Evolutionary conservation across 1,284 basidiomycete species (phyloP).

Genomic region (Lignosus rhinocerotis): DNA sequence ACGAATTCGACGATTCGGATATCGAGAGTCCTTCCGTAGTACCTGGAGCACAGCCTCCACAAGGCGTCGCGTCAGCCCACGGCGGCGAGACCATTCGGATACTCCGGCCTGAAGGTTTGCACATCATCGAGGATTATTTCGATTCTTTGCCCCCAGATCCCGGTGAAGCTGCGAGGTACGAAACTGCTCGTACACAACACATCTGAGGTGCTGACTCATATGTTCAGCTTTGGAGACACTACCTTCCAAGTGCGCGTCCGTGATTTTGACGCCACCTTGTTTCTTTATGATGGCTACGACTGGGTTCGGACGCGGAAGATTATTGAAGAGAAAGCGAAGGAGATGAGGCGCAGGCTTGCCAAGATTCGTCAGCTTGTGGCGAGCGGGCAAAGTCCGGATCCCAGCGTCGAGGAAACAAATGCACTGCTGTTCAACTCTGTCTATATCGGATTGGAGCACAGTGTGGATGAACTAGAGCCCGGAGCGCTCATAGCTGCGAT

Average conservation of each 20-base stretch:
- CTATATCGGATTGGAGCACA: constrained; percentile 81
- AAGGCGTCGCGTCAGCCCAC: constrained; percentile 60
- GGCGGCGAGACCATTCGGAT: constrained; percentile 88
- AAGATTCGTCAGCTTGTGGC: constrained; percentile 95
- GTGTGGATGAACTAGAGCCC: constrained; percentile 72
- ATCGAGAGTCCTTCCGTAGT: constrained; percentile 42
- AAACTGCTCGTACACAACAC: background rate
- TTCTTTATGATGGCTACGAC: constrained; percentile 92
- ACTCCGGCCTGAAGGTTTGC: constrained; percentile 57
- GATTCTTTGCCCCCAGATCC: constrained; percentile 62
- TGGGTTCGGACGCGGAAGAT: constrained; percentile 85
- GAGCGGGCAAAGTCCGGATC: constrained; percentile 86
- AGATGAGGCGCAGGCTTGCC: constrained; percentile 83
- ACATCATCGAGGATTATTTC: constrained; percentile 73
- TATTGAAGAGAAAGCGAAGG: constrained; percentile 87
- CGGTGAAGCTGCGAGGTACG: constrained; percentile 49
- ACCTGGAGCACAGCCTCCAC: constrained; percentile 30
- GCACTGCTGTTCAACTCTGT: constrained; percentile 91
- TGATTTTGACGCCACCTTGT: constrained; percentile 63
- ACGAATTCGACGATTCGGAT: constrained; percentile 67
- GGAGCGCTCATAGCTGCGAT: constrained; percentile 85
- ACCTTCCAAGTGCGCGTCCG: constrained; percentile 56
- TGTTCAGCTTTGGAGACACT: constrained; percentile 46
- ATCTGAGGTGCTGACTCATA: constrained; percentile 14
- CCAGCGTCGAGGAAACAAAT: constrained; percentile 76